These are phyloP conservation scores for Talaromyces sp. DNA, from an alignment of 2,329 filamentous ascomycete species.

Conservation along the genomic window DNA sequence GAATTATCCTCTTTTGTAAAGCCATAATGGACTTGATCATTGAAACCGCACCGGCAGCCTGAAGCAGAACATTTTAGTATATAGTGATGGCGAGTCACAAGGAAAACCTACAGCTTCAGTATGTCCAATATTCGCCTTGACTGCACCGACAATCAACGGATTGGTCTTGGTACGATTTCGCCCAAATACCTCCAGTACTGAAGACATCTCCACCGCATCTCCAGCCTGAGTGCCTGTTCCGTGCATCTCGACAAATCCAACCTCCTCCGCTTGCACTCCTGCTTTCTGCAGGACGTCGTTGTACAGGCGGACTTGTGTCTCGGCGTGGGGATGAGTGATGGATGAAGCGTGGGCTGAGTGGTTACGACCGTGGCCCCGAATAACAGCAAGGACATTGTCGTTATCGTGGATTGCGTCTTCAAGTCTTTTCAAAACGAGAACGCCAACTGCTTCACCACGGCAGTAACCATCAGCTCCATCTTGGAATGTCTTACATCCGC, in stretches of 20 bases:
- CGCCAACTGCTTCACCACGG: constrained; percentile 46
- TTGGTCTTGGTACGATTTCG: constrained; percentile 27
- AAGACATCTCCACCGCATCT: constrained; percentile 31
- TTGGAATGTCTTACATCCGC: constrained; percentile 48
- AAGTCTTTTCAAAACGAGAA: constrained; percentile 48
- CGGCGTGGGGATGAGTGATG: constrained; percentile 34
- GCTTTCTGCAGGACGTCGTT: not conserved
- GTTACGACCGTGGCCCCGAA: constrained; percentile 38
- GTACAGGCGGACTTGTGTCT: constrained; percentile 23
- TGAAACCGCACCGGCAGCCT: not conserved
- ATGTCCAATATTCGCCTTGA: constrained; percentile 29
- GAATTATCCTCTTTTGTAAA: not conserved
- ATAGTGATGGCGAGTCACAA: not conserved
- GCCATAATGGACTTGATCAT: not conserved
- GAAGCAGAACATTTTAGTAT: not conserved
- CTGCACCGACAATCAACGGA: constrained; percentile 27
- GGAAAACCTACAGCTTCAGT: not conserved
- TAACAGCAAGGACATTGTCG: constrained; percentile 35
- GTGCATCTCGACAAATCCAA: constrained; percentile 33
- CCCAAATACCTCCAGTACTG: constrained; percentile 25
- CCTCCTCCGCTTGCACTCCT: constrained; percentile 18
- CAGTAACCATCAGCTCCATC: constrained; percentile 49
- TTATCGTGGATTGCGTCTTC: constrained; percentile 47
- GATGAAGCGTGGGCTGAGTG: constrained; percentile 39
- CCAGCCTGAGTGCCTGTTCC: constrained; percentile 31